A percentile compares a stretch with the other conserved stretches of the same genome.
These are phyloP conservation scores for Tritrichomonas foetus DNA, from an alignment of 208 protist genomes.

Conservation along the genomic window DNA sequence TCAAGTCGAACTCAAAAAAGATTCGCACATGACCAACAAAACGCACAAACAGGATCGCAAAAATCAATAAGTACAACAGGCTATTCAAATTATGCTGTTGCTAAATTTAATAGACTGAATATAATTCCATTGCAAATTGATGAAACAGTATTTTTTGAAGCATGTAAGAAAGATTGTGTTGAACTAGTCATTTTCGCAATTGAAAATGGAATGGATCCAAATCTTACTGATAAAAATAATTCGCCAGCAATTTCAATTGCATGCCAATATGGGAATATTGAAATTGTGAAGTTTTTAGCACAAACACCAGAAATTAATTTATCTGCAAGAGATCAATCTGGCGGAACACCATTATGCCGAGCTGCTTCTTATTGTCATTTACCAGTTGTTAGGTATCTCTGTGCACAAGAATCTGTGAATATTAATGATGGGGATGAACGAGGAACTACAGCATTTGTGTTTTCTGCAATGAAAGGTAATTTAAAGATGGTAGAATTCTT, in stretches of 20 bases:
- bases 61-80: neutral
- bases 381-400: neutral
- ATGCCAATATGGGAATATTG: neutral
- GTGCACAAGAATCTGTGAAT: neutral
- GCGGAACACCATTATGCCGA: neutral
- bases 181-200: neutral
- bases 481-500: neutral
- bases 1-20: neutral
- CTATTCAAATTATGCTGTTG: neutral
- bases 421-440: neutral
- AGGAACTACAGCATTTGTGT: neutral
- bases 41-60: neutral
- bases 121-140: neutral
- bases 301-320: neutral
- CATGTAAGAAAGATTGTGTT: neutral
- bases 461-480: neutral
- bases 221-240: neutral
- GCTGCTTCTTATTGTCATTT: neutral
- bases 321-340: neutral
- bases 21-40: neutral
- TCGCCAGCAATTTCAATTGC: neutral
- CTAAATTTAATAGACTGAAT: neutral
- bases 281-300: neutral
- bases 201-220: neutral
- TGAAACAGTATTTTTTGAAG: neutral